A percentile compares a stretch with the other conserved stretches of the same genome.
Conservation (phyloP, 768 basidiomycete genomes). For the Tephrocybe sp. region DNA sequence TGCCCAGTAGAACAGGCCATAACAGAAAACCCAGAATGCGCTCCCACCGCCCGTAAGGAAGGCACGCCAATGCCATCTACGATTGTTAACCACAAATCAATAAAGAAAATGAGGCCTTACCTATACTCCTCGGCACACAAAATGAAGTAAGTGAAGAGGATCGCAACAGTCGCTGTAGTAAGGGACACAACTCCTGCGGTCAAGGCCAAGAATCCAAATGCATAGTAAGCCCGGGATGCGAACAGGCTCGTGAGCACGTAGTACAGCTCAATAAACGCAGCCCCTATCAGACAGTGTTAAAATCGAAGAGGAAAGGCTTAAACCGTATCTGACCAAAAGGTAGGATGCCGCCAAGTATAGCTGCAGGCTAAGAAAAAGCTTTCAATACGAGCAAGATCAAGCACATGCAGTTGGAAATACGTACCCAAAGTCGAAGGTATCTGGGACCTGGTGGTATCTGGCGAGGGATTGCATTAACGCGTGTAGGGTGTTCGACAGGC, state of each 20-base stretch:
- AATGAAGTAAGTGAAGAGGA: slow-evolving; percentile 86
- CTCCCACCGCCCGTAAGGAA: slow-evolving; percentile 92
- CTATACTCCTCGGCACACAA: slow-evolving; percentile 95
- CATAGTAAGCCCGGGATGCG: slow-evolving; percentile 90
- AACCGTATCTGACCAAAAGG: slow-evolving; percentile 70
- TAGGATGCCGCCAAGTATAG: slow-evolving; percentile 84
- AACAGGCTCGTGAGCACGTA: slow-evolving; percentile 91
- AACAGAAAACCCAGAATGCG: slow-evolving; percentile 86
- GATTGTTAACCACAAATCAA: slow-evolving; percentile 1
- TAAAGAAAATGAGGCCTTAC: slow-evolving; percentile 32
- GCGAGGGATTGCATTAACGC: slow-evolving; percentile 92
- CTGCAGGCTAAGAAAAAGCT: slow-evolving; percentile 47
- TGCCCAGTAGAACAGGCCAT: slow-evolving; percentile 87
- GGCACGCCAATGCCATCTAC: slow-evolving; percentile 94
- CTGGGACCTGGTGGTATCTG: slow-evolving; percentile 89
- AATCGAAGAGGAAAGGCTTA: background rate
- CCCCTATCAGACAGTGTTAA: slow-evolving; percentile 46
- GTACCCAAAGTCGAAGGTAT: slow-evolving; percentile 80
- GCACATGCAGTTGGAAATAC: slow-evolving; percentile 18
- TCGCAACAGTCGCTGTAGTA: slow-evolving; percentile 88
- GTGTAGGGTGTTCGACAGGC: slow-evolving; percentile 77
- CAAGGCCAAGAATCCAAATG: slow-evolving; percentile 91
- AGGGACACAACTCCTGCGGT: slow-evolving; percentile 80
- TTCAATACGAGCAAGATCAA: background rate
- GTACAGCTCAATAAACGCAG: slow-evolving; percentile 93